A percentile compares a stretch with the other conserved stretches of the same genome.
These are phyloP conservation scores for Ogataea salicorniae DNA, from an alignment of 805 yeast species.

Conservation along the genomic window DNA sequence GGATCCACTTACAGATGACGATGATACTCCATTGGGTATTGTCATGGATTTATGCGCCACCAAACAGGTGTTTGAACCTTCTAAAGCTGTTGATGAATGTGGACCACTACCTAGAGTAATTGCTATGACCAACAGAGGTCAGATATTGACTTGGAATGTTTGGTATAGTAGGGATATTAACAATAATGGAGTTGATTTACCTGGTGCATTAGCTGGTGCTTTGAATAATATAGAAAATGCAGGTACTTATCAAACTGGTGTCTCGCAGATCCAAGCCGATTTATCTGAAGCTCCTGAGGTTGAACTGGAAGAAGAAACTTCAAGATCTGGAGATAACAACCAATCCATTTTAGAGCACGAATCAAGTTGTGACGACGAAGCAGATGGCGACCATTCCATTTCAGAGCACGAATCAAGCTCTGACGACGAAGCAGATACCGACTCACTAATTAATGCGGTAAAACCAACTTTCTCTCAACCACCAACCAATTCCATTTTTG, in stretches of 20 bases:
- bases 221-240: not conserved
- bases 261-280: not conserved
- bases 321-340: too few relatives aligned
- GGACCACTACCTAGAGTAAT: constrained; percentile 63
- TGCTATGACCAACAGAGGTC: constrained; percentile 59
- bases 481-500: not conserved
- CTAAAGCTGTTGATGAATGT: constrained; percentile 51
- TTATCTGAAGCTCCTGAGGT: not conserved
- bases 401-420: not conserved
- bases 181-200: constrained; percentile 22
- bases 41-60: constrained; percentile 52
- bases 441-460: not conserved
- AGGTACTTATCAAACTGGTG: not conserved
- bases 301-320: not conserved
- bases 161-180: constrained; percentile 52
- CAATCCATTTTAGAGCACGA: too few relatives aligned
- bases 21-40: constrained; percentile 67
- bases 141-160: constrained; percentile 57
- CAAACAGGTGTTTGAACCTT: constrained; percentile 45
- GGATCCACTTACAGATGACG: constrained; percentile 58
- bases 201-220: not conserved
- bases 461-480: not conserved
- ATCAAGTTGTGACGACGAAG: not conserved
- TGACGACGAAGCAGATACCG: not conserved
- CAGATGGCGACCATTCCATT: not conserved